Conservation (phyloP, 1,284 basidiomycete species). For the Boletellus deceptivus region DNA sequence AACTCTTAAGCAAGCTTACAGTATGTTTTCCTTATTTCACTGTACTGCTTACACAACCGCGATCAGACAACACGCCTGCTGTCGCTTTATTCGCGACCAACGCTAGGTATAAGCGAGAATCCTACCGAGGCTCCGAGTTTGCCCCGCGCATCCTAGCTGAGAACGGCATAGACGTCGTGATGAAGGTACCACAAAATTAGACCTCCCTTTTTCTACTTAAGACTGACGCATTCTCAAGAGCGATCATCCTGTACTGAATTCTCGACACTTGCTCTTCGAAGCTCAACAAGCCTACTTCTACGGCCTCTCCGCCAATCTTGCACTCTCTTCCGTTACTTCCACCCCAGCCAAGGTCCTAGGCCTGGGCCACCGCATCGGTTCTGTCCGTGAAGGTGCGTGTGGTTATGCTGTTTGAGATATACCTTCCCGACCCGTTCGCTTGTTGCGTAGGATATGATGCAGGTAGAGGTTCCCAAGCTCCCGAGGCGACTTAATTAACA, state of each 20-base stretch:
- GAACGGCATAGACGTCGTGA: conserved; percentile 69
- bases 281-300: conserved; percentile 88
- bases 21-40: conserved; percentile 30
- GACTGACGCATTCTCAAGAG: conserved; percentile 42
- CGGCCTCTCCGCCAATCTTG: conserved; percentile 56
- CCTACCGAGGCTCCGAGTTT: conserved; percentile 84
- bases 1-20: conserved; percentile 70
- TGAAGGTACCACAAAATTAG: conserved; percentile 54
- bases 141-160: conserved; percentile 79
- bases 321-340: conserved; percentile 73
- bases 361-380: conserved; percentile 80
- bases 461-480: conserved; percentile 31
- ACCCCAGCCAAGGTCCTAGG: conserved; percentile 78
- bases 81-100: conserved; percentile 73
- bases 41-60: neutral
- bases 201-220: neutral
- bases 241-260: conserved; percentile 75
- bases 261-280: conserved; percentile 78
- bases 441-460: conserved; percentile 44
- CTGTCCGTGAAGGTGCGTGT: conserved; percentile 55
- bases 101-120: conserved; percentile 78
- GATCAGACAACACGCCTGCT: conserved; percentile 54
- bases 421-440: neutral
- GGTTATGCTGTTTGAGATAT: conserved; percentile 19
- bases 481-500: neutral